A percentile compares a stretch with the other conserved stretches of the same genome.
phyloP scores from a whole-genome alignment of 768 basidiomycete species.

The Mycena latifolia region DNA sequence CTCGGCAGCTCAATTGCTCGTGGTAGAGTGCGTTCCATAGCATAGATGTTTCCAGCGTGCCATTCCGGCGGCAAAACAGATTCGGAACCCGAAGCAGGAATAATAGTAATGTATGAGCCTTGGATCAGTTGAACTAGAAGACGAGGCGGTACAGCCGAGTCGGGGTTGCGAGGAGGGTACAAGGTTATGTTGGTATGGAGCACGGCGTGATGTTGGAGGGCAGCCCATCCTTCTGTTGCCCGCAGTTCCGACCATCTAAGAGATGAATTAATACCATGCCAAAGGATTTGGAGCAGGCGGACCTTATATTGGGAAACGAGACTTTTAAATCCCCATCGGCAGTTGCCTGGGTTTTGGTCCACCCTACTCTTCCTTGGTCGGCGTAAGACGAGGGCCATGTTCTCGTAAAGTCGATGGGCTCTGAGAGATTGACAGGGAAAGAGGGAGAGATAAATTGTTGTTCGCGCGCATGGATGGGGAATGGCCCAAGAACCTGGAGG shows the following conservation, averaged over 20 bases:
- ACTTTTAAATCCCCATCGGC: constrained; percentile 64
- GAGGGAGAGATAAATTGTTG: constrained; percentile 87
- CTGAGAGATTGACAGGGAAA: constrained; percentile 73
- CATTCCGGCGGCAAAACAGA: constrained; percentile 59
- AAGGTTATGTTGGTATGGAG: constrained; percentile 75
- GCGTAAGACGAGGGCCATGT: constrained; percentile 79
- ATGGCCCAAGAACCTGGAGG: constrained; percentile 82
- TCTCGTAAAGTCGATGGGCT: constrained; percentile 60
- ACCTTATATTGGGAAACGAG: constrained; percentile 76
- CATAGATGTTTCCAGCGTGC: constrained; percentile 92
- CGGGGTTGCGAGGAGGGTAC: constrained; percentile 52
- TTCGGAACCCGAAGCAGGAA: constrained; percentile 53
- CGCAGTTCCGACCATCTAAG: constrained; percentile 80
- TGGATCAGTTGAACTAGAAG: constrained; percentile 74
- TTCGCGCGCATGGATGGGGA: constrained; percentile 87
- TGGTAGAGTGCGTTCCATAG: constrained; percentile 64
- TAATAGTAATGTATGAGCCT: constrained; percentile 81
- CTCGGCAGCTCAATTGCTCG: constrained; percentile 64
- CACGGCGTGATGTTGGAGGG: constrained; percentile 82
- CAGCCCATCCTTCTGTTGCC: constrained; percentile 88
- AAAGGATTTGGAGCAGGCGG: constrained; percentile 8
- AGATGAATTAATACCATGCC: constrained; percentile 11
- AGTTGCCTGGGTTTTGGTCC: constrained; percentile 61
- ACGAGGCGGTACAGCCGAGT: constrained; percentile 48
- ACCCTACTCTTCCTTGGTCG: constrained; percentile 69